Conservation (phyloP, 176 grass and related monocot genomes). For the Zoysia pacifica region DNA sequence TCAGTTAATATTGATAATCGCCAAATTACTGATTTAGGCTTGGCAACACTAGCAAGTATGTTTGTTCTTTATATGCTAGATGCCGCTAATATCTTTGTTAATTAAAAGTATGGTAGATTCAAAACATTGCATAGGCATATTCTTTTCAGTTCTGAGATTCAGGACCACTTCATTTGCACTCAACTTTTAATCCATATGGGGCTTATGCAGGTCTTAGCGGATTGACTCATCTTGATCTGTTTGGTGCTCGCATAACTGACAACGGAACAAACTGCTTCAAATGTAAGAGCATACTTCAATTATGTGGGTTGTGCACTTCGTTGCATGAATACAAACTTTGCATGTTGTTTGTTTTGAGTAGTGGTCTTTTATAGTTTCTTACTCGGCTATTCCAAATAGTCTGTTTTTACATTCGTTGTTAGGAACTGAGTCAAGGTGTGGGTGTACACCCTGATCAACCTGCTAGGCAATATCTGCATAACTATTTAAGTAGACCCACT, state of each 20-base stretch:
- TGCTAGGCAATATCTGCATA: background rate
- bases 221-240: slow-evolving; percentile 92
- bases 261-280: slow-evolving; percentile 76
- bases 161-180: background rate
- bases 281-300: slow-evolving; percentile 56
- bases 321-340: background rate
- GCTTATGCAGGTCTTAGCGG: slow-evolving; percentile 77
- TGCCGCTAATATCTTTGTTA: background rate
- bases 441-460: too few species aligned
- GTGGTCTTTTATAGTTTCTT: background rate
- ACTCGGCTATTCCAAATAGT: background rate
- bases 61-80: background rate
- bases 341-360: background rate
- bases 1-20: slow-evolving; percentile 86
- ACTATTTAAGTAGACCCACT: background rate
- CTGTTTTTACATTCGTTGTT: background rate
- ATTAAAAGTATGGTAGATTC: background rate
- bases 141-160: background rate
- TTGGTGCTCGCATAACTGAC: slow-evolving; percentile 87
- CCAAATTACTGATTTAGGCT: slow-evolving; percentile 87
- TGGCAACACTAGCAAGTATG: slow-evolving; percentile 76
- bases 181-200: slow-evolving; percentile 18
- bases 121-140: background rate
- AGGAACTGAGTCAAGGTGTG: too few species aligned
- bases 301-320: background rate